Evolutionary conservation across 164 flowering plant species (phyloP).

Genomic region (Santalum album): DNA sequence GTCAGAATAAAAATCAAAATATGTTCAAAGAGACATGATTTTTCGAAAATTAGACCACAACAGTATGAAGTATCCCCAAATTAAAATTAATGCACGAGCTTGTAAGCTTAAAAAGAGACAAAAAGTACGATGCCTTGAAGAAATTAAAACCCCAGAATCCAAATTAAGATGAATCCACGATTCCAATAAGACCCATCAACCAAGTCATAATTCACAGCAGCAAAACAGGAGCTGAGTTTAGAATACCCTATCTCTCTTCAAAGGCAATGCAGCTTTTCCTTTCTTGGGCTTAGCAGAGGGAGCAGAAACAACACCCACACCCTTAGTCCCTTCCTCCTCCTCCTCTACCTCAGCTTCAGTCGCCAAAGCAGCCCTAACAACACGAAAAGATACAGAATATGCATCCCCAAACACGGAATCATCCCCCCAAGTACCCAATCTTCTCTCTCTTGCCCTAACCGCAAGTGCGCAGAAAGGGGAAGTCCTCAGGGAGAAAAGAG

Average conservation of each 20-base stretch:
- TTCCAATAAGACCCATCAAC: background rate
- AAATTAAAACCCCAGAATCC: no score
- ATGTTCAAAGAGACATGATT: no score
- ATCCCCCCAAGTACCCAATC: slow-evolving; percentile 12
- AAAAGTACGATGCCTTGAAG: no score
- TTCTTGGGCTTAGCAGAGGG: slow-evolving; percentile 54
- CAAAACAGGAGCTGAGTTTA: background rate
- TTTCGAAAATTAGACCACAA: no score
- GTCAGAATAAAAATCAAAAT: no score
- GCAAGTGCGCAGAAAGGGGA: slow-evolving; percentile 23
- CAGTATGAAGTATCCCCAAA: no score
- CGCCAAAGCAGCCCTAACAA: slow-evolving; percentile 27
- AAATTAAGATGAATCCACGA: no score
- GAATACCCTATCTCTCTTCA: slow-evolving; percentile 54
- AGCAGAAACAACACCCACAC: slow-evolving; percentile 3
- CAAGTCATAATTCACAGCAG: background rate
- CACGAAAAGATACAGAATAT: slow-evolving; percentile 8
- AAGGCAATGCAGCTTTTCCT: slow-evolving; percentile 80
- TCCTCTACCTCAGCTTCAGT: slow-evolving; percentile 21
- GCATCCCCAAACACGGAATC: slow-evolving; percentile 5
- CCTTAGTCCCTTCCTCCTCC: slow-evolving; percentile 18
- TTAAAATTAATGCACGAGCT: no score
- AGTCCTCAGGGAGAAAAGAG: slow-evolving; percentile 11
- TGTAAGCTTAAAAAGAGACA: no score
- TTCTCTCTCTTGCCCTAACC: slow-evolving; percentile 14